Evolutionary conservation across 768 basidiomycete genomes (phyloP).

Genomic region (Phaeotremella fagi): DNA sequence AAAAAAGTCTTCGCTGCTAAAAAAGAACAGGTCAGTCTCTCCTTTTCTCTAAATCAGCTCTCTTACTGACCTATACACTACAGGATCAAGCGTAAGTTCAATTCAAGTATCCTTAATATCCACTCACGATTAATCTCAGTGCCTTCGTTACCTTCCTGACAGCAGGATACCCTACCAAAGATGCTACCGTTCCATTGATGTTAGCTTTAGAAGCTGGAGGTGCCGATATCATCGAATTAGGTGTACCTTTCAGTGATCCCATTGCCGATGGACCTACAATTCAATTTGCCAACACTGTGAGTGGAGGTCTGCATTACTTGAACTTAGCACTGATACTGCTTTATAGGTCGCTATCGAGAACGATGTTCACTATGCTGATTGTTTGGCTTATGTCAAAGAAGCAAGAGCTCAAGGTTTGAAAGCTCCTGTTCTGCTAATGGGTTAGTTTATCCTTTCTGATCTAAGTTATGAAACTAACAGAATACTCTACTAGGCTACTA

Average conservation of each 20-base stretch:
- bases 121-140: too few relatives aligned
- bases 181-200: conserved; percentile 79
- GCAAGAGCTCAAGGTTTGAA: conserved; percentile 78
- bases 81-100: conserved; percentile 43
- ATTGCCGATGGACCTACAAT: conserved; percentile 93
- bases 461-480: neutral
- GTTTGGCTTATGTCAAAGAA: conserved; percentile 68
- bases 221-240: conserved; percentile 89
- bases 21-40: conserved; percentile 45
- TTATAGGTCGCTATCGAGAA: conserved; percentile 76
- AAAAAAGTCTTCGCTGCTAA: conserved; percentile 67
- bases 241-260: conserved; percentile 93
- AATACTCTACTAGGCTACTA: conserved; percentile 71
- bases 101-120: too few relatives aligned
- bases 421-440: conserved; percentile 88
- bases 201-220: conserved; percentile 91
- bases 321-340: neutral
- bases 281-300: conserved; percentile 86
- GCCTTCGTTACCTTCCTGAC: conserved; percentile 73
- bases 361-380: conserved; percentile 67
- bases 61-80: neutral
- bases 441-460: conserved; percentile 50
- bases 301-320: conserved; percentile 36
- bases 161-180: conserved; percentile 75
- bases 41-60: neutral